Base-by-base conservation (phyloP, 1,284 basidiomycete genomes). In the Tylopilus orsonianus region DNA sequence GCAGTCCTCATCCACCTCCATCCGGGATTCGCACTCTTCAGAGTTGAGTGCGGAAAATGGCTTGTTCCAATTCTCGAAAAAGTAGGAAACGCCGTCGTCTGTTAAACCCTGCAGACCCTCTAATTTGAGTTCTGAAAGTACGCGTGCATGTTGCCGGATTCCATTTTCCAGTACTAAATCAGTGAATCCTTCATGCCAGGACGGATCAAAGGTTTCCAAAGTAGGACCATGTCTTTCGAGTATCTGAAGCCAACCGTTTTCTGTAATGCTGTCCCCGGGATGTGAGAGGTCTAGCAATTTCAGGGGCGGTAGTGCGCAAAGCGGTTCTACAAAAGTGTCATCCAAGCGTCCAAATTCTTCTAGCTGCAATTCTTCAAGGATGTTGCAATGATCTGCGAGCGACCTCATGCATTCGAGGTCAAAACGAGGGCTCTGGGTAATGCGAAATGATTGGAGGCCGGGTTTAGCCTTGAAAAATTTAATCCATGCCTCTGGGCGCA, bases 341-440 rank as follows among this genome's bases (percentile, higher is more conserved):
- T 77, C 65, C 48, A 97, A 68, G 56, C 81, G 73, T 7, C 89
- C 93, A 29, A 97, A 72, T 61, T 97, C 90, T 45, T 83, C 81
- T 29, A 99, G 73, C 2, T 88, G 79, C 1, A 99, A 78, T 48
- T 86, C 82, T 8, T 70, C 75, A 16, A 99, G 69, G 16, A 52
- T 69, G 2, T 78, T 74, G 56, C 89, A 93, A 45, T 75, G 67
- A 22, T 75, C 59, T 14, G 86, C 80, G 33, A 98, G 78, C 3
- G 78, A 66, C 22, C 79, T 62, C 48, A 90, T 71, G 60, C 87
- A 91, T 8, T 80, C 78, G 2, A 85, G 61, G 63, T 96, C 86
- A 66, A 99, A 95, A 7, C 94, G 83, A 4, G 94, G 93, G 53
- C 88, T 91, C 63, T 93, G 90, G 0, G 80, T 88, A 54, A 98